Percentiles rank a stretch among this genome's conserved stretches.
These are phyloP conservation scores for Aegilops bicornis DNA, from an alignment of 176 grass and related monocot species.

Conservation along the genomic window DNA sequence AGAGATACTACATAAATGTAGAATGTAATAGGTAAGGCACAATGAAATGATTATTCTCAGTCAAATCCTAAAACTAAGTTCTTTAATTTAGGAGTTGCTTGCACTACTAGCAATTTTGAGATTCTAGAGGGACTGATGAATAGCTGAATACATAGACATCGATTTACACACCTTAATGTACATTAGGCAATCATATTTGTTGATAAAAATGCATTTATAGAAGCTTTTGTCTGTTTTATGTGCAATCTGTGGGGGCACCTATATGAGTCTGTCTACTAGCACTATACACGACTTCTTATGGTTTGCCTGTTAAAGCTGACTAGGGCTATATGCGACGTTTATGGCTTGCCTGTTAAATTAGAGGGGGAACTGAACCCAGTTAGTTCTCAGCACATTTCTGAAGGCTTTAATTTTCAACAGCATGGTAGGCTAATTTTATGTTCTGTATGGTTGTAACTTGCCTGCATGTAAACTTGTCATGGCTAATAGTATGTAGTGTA, in stretches of 20 bases:
- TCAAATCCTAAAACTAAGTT: neutral
- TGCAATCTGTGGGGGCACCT: neutral
- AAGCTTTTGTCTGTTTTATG: neutral
- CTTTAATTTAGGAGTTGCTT: neutral
- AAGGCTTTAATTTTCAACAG: conserved; percentile 15
- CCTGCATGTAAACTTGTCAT: neutral
- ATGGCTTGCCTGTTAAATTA: no score
- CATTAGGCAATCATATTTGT: neutral
- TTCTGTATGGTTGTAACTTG: neutral
- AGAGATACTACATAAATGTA: neutral
- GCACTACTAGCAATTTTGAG: neutral
- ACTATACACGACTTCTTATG: neutral
- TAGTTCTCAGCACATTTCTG: neutral
- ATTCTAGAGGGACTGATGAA: neutral
- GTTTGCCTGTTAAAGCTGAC: neutral
- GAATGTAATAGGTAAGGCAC: neutral
- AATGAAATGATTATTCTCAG: neutral
- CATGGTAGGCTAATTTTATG: conserved; percentile 21
- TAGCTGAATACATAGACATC: neutral
- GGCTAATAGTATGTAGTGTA: neutral
- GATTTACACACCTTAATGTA: neutral
- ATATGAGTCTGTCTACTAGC: neutral
- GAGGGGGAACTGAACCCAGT: neutral
- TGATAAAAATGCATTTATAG: neutral
- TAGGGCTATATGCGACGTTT: no score